Evolutionary conservation across 768 basidiomycete species (phyloP).

Genomic region (Suillus tomentosus): DNA sequence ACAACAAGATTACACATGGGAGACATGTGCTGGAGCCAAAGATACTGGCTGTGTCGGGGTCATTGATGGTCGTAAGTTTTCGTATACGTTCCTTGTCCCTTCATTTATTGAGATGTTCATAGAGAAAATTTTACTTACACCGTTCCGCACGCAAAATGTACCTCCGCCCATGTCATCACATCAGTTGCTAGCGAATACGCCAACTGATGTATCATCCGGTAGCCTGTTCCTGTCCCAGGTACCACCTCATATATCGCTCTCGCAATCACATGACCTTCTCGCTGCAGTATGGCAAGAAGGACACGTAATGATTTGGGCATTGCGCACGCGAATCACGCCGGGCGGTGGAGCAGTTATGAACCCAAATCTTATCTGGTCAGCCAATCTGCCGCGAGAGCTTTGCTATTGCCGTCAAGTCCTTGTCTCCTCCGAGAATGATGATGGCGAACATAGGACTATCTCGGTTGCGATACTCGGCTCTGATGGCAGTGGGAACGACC

Average conservation of each 20-base stretch:
- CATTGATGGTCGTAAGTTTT: constrained; percentile 78
- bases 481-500: constrained; percentile 32
- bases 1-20: constrained; percentile 72
- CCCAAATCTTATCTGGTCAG: constrained; percentile 45
- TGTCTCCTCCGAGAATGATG: constrained; percentile 16
- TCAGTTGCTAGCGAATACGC: constrained; percentile 35
- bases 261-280: constrained; percentile 54
- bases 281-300: constrained; percentile 75
- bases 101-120: constrained; percentile 11
- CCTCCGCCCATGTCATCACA: constrained; percentile 97
- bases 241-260: constrained; percentile 71
- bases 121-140: constrained; percentile 83
- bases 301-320: constrained; percentile 64
- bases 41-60: constrained; percentile 90
- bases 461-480: constrained; percentile 45
- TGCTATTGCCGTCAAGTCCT: constrained; percentile 34
- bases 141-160: constrained; percentile 91
- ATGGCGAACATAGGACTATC: constrained; percentile 9
- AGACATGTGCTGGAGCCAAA: constrained; percentile 71
- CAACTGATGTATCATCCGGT: constrained; percentile 5
- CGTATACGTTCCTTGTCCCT: not conserved
- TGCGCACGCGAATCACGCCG: constrained; percentile 62
- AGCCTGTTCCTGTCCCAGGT: constrained; percentile 2
- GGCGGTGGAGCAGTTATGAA: constrained; percentile 62
- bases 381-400: constrained; percentile 17